Conservation (phyloP, 129 eudicot genomes). For the Flaveria robusta region DNA sequence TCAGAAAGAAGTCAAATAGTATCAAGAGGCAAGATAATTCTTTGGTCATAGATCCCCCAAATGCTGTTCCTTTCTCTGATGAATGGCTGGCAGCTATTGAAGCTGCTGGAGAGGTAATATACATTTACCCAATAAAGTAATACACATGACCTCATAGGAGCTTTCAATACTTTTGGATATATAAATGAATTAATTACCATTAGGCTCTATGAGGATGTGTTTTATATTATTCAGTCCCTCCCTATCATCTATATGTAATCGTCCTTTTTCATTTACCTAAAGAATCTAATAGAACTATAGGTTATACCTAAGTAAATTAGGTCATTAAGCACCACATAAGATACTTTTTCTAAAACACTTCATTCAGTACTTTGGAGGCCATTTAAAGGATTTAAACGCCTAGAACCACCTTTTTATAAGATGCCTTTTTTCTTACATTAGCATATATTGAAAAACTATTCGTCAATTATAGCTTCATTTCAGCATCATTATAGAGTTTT, state of each 20-base stretch:
- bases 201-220: slow-evolving; percentile 10
- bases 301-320: background rate
- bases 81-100: slow-evolving; percentile 99
- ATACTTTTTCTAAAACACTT: background rate
- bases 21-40: slow-evolving; percentile 35
- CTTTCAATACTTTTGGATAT: slow-evolving; percentile 8
- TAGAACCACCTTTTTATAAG: background rate
- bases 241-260: background rate
- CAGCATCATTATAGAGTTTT: background rate
- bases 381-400: background rate
- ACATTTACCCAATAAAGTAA: slow-evolving; percentile 1
- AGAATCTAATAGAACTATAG: background rate
- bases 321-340: slow-evolving; percentile 5
- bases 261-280: background rate
- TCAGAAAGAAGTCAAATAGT: slow-evolving; percentile 51
- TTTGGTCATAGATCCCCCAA: slow-evolving; percentile 45
- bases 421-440: background rate
- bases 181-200: slow-evolving; percentile 12
- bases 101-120: slow-evolving; percentile 97
- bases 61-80: slow-evolving; percentile 93
- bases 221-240: background rate
- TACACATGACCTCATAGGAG: slow-evolving; percentile 16
- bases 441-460: background rate
- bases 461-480: background rate
- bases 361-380: slow-evolving; percentile 9